phyloP scores from a whole-genome alignment of 768 basidiomycete genomes.

The Russula ochroleuca region DNA sequence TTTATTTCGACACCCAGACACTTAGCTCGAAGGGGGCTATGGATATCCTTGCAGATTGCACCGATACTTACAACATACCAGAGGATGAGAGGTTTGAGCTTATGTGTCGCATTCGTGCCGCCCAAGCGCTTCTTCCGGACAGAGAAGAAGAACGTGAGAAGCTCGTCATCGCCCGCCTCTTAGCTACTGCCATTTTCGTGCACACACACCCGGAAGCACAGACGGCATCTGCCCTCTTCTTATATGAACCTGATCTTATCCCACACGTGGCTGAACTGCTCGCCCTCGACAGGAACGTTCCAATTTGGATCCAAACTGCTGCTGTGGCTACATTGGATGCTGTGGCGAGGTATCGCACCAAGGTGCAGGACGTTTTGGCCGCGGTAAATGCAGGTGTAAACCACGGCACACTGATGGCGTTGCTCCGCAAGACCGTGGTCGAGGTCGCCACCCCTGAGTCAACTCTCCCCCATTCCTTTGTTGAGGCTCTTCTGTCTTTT shows the following conservation, averaged over 20 bases:
- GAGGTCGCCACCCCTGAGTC: conserved; percentile 67
- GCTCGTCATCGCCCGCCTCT: conserved; percentile 72
- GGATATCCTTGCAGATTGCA: conserved; percentile 68
- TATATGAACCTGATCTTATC: conserved; percentile 93
- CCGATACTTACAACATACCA: conserved; percentile 65
- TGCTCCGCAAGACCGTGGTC: conserved; percentile 74
- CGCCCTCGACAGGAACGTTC: conserved; percentile 70
- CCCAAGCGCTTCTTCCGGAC: conserved; percentile 59
- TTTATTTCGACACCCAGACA: conserved; percentile 60
- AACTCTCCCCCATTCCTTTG: conserved; percentile 63
- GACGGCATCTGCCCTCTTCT: conserved; percentile 76
- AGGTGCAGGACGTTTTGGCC: conserved; percentile 80
- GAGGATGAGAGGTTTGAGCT: conserved; percentile 85
- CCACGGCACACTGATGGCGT: conserved; percentile 89
- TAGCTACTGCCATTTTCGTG: conserved; percentile 88
- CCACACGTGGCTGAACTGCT: conserved; percentile 84
- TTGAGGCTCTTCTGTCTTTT: conserved; percentile 82
- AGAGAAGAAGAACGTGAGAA: conserved; percentile 67
- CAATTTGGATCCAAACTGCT: conserved; percentile 70
- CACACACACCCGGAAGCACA: conserved; percentile 79
- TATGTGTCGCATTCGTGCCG: conserved; percentile 78
- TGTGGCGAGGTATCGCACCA: conserved; percentile 76
- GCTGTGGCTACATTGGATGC: conserved; percentile 90
- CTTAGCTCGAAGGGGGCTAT: conserved; percentile 61
- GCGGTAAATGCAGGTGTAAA: conserved; percentile 94